Evolutionary conservation across 2,329 filamentous ascomycete genomes (phyloP).

Genomic region (Colletotrichum caudatum): DNA sequence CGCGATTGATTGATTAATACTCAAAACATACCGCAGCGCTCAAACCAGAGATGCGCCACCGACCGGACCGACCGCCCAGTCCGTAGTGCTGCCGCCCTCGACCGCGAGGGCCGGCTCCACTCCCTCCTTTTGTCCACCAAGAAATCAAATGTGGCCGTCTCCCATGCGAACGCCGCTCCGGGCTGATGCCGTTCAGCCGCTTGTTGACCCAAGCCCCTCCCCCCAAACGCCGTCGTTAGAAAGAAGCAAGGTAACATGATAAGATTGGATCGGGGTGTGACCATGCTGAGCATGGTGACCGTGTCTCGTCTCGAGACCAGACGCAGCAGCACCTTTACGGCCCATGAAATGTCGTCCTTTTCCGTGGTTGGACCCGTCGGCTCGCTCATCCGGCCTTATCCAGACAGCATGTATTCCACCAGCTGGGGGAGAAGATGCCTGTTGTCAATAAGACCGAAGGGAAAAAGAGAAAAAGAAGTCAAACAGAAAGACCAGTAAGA

Average conservation of each 20-base stretch:
- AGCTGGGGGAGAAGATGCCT: constrained; percentile 33
- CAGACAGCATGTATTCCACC: constrained; percentile 34
- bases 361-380: constrained; percentile 23
- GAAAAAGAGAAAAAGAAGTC: constrained; percentile 39
- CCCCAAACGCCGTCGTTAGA: constrained; percentile 39
- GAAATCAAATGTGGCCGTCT: constrained; percentile 39
- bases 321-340: constrained; percentile 13
- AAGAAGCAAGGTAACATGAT: constrained; percentile 37
- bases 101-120: constrained; percentile 29
- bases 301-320: constrained; percentile 20
- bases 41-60: constrained; percentile 40
- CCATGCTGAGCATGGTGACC: constrained; percentile 16
- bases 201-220: constrained; percentile 17
- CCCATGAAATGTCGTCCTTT: constrained; percentile 22
- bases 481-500: constrained; percentile 41
- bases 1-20: constrained; percentile 41
- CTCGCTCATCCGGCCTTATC: constrained; percentile 35
- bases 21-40: constrained; percentile 41
- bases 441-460: constrained; percentile 38
- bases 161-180: constrained; percentile 38
- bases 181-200: constrained; percentile 40
- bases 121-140: constrained; percentile 31
- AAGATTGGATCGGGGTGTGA: constrained; percentile 34
- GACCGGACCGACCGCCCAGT: constrained; percentile 16
- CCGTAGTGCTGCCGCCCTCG: constrained; percentile 21